A percentile compares a stretch with the other conserved stretches of the same genome.
These are phyloP conservation scores for Davidsoniella eucalypti DNA, from an alignment of 2,329 filamentous ascomycete species.

Conservation along the genomic window DNA sequence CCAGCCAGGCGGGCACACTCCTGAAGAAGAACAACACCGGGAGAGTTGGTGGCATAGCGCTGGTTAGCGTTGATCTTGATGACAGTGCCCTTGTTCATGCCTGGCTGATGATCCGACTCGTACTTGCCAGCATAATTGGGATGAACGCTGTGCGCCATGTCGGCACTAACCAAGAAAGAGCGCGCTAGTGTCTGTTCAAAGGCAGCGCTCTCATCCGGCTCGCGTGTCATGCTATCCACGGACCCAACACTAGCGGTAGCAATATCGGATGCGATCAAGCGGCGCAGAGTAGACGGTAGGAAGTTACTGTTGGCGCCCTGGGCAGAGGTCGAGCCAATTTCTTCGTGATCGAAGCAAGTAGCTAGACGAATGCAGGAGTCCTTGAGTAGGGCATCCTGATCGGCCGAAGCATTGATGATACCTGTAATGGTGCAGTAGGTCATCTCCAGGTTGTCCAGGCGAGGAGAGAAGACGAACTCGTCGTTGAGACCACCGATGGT, in stretches of 20 bases:
- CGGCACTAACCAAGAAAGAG: constrained; percentile 87
- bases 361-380: constrained; percentile 80
- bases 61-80: constrained; percentile 98
- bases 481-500: constrained; percentile 79
- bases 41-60: constrained; percentile 89
- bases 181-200: constrained; percentile 85
- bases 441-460: constrained; percentile 91
- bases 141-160: constrained; percentile 94
- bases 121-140: constrained; percentile 91
- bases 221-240: constrained; percentile 40
- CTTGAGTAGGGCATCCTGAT: constrained; percentile 47
- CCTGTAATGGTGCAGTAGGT: constrained; percentile 83
- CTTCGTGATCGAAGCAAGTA: constrained; percentile 92
- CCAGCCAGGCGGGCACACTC: constrained; percentile 60
- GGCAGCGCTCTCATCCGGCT: constrained; percentile 54
- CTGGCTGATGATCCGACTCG: constrained; percentile 74
- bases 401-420: constrained; percentile 60
- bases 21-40: constrained; percentile 82
- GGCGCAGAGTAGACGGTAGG: constrained; percentile 70
- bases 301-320: constrained; percentile 91
- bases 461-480: constrained; percentile 91
- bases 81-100: constrained; percentile 92
- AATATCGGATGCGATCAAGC: constrained; percentile 58
- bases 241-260: constrained; percentile 33
- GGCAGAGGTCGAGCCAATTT: constrained; percentile 82